Evolutionary conservation across 208 protist species (phyloP).

Genomic region (Leishmania turanica): DNA sequence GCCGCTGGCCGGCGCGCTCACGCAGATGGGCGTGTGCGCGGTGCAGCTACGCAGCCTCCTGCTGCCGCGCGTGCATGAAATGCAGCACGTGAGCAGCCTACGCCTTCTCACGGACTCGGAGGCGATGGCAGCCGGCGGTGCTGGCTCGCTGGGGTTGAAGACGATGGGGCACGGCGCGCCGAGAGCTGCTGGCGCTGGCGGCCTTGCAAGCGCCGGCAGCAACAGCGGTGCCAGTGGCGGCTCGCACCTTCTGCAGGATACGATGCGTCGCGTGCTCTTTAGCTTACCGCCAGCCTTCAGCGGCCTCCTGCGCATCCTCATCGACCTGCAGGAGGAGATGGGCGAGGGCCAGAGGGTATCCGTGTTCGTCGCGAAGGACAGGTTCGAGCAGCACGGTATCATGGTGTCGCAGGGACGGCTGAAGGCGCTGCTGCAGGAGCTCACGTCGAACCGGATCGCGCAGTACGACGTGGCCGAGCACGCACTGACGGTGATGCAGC

Average conservation of each 20-base stretch:
- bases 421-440: slow-evolving; percentile 70
- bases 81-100: slow-evolving; percentile 43
- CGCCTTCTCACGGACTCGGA: slow-evolving; percentile 64
- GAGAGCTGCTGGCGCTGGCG: not conserved
- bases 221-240: not conserved
- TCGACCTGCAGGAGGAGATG: slow-evolving; percentile 61
- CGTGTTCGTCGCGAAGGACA: slow-evolving; percentile 52
- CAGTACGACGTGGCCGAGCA: slow-evolving; percentile 77
- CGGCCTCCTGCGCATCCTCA: slow-evolving; percentile 60
- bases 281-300: slow-evolving; percentile 71
- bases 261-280: slow-evolving; percentile 75
- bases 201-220: not conserved
- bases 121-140: slow-evolving; percentile 28
- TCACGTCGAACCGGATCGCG: slow-evolving; percentile 85
- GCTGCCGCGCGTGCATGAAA: slow-evolving; percentile 69
- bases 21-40: slow-evolving; percentile 38
- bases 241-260: slow-evolving; percentile 72
- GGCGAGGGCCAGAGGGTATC: slow-evolving; percentile 71
- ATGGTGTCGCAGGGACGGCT: slow-evolving; percentile 75
- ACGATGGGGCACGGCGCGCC: slow-evolving; percentile 8
- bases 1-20: slow-evolving; percentile 32
- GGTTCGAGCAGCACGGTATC: slow-evolving; percentile 59
- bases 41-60: slow-evolving; percentile 65
- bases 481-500: slow-evolving; percentile 75
- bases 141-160: not conserved